Base-by-base conservation (phyloP, 2,329 filamentous ascomycete genomes). In the Sporothrix brasiliensis region DNA sequence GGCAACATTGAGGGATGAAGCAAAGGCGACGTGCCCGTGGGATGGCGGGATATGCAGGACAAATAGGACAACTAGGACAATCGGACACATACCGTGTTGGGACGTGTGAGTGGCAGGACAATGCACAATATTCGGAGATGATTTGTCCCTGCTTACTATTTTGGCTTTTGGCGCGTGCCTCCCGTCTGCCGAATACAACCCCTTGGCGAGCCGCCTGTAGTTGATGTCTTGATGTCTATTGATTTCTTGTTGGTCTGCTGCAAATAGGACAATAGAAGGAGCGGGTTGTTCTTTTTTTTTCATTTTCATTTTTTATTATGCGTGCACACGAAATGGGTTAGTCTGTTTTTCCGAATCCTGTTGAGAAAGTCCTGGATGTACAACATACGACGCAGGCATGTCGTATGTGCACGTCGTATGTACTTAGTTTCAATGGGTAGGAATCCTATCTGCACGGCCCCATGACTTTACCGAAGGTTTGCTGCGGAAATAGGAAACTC, bases 271-370 rank as follows among this genome's bases (percentile, higher is more conserved):
- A 19, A 14, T 58, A 34, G 24, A 10, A 19, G 1, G 34, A 34
- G 6, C 34, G 34, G 34, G 34, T 9, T 7, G 34, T 34, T 34
- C 34, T 34, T 7, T 7, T 34, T 7, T 7, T 34, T 34, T 34
- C 34, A 5, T 34, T 34, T 34, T 9, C 3, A 9, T 34, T 34
- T 34, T 14, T 30, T 47, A n/a, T 4, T 21, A 30, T 21, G 24
- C 10, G 16, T 9, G n/a, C n/a, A 44, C 52, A 58, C 52, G 50
- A 49, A 68, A 34, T 4, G 21, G 27, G 52, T 41, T 60, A 50
- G 53, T 30, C n/a, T 60, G 53, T 54, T 30, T 63, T 21, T 49
- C 21, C 69, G 69, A 61, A 63, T 70, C 39, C 61, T 67, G 61
- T 67, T 47, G 14, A 6, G 44, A 19, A 30, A 30, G 27, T 30